Evolutionary conservation across 176 grass and related monocot genomes (phyloP).

Genomic region (Oryza glaberrima): DNA sequence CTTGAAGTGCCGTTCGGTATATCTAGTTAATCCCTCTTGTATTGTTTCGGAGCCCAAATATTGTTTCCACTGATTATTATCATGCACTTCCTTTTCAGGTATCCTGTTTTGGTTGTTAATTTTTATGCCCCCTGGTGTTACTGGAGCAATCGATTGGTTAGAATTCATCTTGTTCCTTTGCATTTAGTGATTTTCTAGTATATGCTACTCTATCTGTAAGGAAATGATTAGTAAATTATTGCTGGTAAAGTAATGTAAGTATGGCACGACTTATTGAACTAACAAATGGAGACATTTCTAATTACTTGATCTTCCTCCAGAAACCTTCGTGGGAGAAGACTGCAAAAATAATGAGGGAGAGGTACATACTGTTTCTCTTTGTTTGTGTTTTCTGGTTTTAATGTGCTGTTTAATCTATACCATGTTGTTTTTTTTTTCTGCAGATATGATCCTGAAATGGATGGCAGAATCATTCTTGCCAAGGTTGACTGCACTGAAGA

Average conservation of each 20-base stretch:
- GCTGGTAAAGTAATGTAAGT: conserved; percentile 16
- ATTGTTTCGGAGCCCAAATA: conserved; percentile 4
- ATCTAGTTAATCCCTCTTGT: conserved; percentile 15
- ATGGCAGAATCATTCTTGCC: conserved; percentile 82
- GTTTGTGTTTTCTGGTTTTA: conserved; percentile 24
- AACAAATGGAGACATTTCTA: conserved; percentile 33
- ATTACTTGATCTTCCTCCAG: conserved; percentile 48
- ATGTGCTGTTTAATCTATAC: neutral
- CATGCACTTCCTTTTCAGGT: conserved; percentile 54
- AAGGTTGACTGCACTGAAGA: conserved; percentile 90
- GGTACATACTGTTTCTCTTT: conserved; percentile 51
- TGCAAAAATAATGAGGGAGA: conserved; percentile 90
- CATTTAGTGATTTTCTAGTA: conserved; percentile 15
- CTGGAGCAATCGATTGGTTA: conserved; percentile 97
- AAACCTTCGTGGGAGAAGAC: conserved; percentile 99
- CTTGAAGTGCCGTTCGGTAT: neutral
- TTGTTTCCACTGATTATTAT: conserved; percentile 23
- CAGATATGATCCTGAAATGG: conserved; percentile 98
- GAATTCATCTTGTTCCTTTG: conserved; percentile 41
- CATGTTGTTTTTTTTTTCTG: conserved; percentile 24
- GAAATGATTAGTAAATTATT: conserved; percentile 15
- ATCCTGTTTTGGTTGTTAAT: conserved; percentile 87
- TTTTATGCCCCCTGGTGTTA: conserved; percentile 99
- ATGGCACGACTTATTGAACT: conserved; percentile 23
- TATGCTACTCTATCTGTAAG: conserved; percentile 5